Evolutionary conservation across 2,329 filamentous ascomycete species (phyloP), one percentile per base, ranked within the genome.

Genomic region (Hymenoscyphus linearis): DNA sequence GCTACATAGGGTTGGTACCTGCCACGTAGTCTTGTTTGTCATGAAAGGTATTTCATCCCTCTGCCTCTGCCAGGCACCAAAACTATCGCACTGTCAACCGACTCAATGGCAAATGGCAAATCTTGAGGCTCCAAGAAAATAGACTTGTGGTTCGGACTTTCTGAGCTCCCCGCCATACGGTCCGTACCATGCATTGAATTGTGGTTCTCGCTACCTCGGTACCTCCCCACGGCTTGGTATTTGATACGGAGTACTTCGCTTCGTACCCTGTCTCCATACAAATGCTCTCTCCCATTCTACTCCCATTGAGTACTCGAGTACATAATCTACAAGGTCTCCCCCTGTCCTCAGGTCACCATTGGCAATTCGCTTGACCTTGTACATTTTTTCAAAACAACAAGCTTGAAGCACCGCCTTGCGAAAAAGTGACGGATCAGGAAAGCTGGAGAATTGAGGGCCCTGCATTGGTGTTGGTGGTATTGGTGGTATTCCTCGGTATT

Each of bases 311-410:
- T n/a, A n/a, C n/a, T n/a, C n/a, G n/a, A n/a, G 57, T 67, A 67
- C 65, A 65, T 67, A 68, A 68, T 68, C 60, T 68, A 68, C 66
- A 66, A 55, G 66, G 66, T 62, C 65, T 44, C 36, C 57, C 44
- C 58, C 35, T 56, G 52, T 26, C 31, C 5, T 4, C 26, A 13
- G 3, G 9, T 13, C 44, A 25, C 44, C 22, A 18, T 13, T 50
- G 44, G 44, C 27, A 26, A 13, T 22, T 47, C 26, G 36, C 26
- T 50, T 27, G 36, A 31, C 58, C 58, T 53, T 44, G 58, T 59
- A 59, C 52, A 50, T 50, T 50, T 50, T 18, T 50, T 16, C 44
- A 25, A 18, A 25, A 22, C n/a, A 25, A 9, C 44, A 7, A 47
- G n/a, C n/a, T n/a, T n/a, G n/a, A n/a, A n/a, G n/a, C n/a, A n/a